Evolutionary conservation across 805 yeast genomes (phyloP), one percentile per base, ranked within the genome.

Genomic region (Kodamaea kakaduensis): DNA sequence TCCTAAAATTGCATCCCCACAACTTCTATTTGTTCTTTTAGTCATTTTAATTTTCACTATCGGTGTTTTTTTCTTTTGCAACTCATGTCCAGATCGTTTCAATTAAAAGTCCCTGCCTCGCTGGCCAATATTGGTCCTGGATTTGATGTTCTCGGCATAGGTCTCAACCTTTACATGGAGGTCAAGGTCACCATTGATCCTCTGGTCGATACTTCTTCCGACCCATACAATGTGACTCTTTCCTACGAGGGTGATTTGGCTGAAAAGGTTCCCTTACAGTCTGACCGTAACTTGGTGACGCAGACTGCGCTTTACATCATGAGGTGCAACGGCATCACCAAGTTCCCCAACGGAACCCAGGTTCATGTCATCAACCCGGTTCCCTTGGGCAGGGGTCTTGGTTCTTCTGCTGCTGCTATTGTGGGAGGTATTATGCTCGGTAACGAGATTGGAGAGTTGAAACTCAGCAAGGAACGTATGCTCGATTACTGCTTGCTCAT

Each of bases 101-200:
- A 56, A 28, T 74, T 86, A 47, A 77, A 75, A 36, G 93, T 90
- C 12, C 98, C 98, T 3, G 96, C 97, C 5, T 89, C 97, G 4
- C 84, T 95, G 32, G 98, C 98, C 52, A 93, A 93, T 52, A 90
- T 93, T 34, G 98, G 98, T 6, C 98, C 98, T 7, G 98, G 98
- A 1, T 93, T 90, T 54, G 98, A 93, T 60, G 98, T 93, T 5
- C 66, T 93, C 34, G 98, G 98, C 16, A 81, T 93, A 25, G 96
- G 96, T 30, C 71, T 93, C 45, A 73, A 83, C 43, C 64, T 88
- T 32, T 87, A 66, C 52, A 67, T 93, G 38, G 83, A 81, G 35
- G 68, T 93, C 38, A 67, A 70, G 3, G 96, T 88, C 19, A 59
- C 67, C 7, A 67, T 85, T 26, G 93, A 87, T 55, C 53, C 76